Percentiles rank a stretch among this genome's conserved stretches.
Evolutionary conservation across 805 yeast species (phyloP).

Genomic region (Saccharomycopsis olivae): DNA sequence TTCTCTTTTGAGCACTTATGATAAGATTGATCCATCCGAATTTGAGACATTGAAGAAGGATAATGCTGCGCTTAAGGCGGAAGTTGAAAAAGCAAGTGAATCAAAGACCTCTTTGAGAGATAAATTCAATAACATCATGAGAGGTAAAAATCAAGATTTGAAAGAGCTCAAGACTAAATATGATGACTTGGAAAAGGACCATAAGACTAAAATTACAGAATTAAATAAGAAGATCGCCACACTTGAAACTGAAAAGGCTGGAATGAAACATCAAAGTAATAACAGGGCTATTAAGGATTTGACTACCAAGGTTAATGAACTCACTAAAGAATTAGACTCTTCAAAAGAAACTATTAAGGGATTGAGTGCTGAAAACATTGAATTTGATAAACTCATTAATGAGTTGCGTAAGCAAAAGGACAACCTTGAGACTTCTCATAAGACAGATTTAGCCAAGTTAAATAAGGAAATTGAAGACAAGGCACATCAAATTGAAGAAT

Average conservation of each 20-base stretch:
- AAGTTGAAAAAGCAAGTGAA: conserved; percentile 20
- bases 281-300: conserved; percentile 20
- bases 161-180: conserved; percentile 19
- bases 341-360: conserved; percentile 27
- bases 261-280: conserved; percentile 15
- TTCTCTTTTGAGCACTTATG: conserved; percentile 34
- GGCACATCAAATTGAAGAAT: conserved; percentile 6
- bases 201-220: conserved; percentile 20
- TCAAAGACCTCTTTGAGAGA: conserved; percentile 20
- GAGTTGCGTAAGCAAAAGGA: conserved; percentile 26
- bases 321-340: conserved; percentile 20
- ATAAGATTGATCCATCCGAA: conserved; percentile 38
- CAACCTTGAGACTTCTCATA: conserved; percentile 23
- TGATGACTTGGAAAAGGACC: conserved; percentile 6
- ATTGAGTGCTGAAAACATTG: conserved; percentile 26
- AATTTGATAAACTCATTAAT: conserved; percentile 18
- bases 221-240: conserved; percentile 18
- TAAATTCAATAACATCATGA: conserved; percentile 20
- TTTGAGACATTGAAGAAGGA: conserved; percentile 27
- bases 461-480: conserved; percentile 9
- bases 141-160: conserved; percentile 21
- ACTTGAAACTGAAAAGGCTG: conserved; percentile 21
- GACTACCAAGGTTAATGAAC: conserved; percentile 2
- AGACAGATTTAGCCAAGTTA: conserved; percentile 14
- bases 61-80: conserved; percentile 19